phyloP scores from a whole-genome alignment of 768 basidiomycete species.

The Suillus tomentosus region DNA sequence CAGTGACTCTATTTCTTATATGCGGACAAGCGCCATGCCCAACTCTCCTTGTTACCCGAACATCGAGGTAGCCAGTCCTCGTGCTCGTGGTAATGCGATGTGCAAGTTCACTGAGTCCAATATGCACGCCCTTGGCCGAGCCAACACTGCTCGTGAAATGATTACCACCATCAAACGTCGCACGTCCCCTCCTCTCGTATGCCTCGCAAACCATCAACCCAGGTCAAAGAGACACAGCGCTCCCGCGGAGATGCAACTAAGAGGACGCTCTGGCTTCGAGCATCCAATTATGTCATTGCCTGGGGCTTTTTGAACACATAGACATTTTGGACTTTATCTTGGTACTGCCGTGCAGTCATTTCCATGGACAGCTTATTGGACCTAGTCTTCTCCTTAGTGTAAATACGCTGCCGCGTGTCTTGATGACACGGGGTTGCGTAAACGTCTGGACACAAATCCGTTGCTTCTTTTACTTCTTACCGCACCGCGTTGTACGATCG shows the following conservation, averaged over 20 bases:
- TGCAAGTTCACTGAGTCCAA: slow-evolving; percentile 56
- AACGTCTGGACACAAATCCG: background rate
- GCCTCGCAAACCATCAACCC: slow-evolving; percentile 26
- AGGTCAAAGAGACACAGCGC: slow-evolving; percentile 61
- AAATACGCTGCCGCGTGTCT: slow-evolving; percentile 5
- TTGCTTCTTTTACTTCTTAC: slow-evolving; percentile 1
- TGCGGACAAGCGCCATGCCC: slow-evolving; percentile 24
- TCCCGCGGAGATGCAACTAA: slow-evolving; percentile 58
- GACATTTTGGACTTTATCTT: slow-evolving; percentile 2
- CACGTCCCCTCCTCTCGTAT: slow-evolving; percentile 36
- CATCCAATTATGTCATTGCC: slow-evolving; percentile 60
- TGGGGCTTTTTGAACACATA: slow-evolving; percentile 52
- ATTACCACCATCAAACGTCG: slow-evolving; percentile 62
- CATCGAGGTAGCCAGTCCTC: slow-evolving; percentile 53
- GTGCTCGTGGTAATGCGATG: slow-evolving; percentile 43
- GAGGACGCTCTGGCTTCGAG: slow-evolving; percentile 55
- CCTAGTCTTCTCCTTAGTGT: background rate
- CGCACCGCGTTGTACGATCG: background rate
- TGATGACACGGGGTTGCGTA: slow-evolving; percentile 8
- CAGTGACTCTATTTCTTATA: slow-evolving; percentile 13
- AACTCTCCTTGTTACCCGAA: slow-evolving; percentile 41
- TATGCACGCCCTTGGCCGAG: slow-evolving; percentile 53
- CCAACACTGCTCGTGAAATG: slow-evolving; percentile 64
- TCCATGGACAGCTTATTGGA: slow-evolving; percentile 1
- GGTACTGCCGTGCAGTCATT: slow-evolving; percentile 1